Conservation (phyloP, 306 rosid genomes). For the Gleditsia sinensis region DNA sequence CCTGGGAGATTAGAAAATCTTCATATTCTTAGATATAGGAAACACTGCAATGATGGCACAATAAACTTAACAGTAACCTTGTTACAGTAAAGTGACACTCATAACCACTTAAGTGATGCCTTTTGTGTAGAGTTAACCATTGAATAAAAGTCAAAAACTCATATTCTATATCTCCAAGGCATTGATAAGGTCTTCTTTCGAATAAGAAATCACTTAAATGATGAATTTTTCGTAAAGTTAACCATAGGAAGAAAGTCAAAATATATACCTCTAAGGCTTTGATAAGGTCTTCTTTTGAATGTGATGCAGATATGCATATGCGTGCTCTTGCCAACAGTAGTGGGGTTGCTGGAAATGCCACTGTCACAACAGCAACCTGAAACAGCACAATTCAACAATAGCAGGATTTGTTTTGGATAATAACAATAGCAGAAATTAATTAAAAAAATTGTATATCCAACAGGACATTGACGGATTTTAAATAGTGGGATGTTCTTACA, state of each 20-base stretch:
- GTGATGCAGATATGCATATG: conserved; percentile 84
- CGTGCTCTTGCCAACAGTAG: conserved; percentile 81
- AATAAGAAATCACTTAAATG: background rate
- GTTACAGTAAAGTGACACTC: background rate
- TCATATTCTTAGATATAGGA: background rate
- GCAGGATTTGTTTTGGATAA: too few species aligned
- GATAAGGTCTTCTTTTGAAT: conserved; percentile 72
- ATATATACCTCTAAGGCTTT: conserved; percentile 67
- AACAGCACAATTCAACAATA: conserved; percentile 1
- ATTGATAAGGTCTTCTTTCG: conserved; percentile 50
- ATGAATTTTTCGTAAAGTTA: background rate
- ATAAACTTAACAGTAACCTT: background rate
- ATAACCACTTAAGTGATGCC: background rate
- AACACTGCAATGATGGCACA: background rate
- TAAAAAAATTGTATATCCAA: background rate
- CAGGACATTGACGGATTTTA: background rate
- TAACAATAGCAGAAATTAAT: background rate
- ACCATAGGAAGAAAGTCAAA: background rate
- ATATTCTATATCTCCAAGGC: conserved; percentile 50
- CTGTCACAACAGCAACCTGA: conserved; percentile 85
- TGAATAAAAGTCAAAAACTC: background rate
- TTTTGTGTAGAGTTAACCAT: background rate
- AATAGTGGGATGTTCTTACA: conserved; percentile 45
- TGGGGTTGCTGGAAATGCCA: conserved; percentile 86
- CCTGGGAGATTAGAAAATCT: background rate